phyloP scores from a whole-genome alignment of 2,329 filamentous ascomycete species.

The Neurospora crassa region DNA sequence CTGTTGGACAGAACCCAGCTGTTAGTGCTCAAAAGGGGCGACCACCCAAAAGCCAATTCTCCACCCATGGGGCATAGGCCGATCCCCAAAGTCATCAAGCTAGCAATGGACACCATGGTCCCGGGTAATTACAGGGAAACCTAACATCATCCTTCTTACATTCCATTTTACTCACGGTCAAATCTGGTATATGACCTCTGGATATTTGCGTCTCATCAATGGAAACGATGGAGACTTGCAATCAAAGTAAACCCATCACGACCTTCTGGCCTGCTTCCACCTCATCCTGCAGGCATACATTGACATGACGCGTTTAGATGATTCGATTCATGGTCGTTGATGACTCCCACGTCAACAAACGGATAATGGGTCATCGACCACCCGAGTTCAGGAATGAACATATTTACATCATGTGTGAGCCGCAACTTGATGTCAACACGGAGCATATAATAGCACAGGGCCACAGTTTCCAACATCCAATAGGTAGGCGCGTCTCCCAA shows the following conservation, averaged over 20 bases:
- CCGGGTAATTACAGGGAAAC: neutral
- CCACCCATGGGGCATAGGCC: too few species aligned
- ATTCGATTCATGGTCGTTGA: neutral
- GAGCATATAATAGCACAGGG: neutral
- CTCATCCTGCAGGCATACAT: neutral
- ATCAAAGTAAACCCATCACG: neutral
- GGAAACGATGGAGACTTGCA: too few species aligned
- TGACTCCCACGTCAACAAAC: neutral
- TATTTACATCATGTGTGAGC: neutral
- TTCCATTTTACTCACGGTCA: neutral
- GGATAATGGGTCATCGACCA: neutral
- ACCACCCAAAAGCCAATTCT: too few species aligned
- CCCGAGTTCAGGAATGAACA: neutral
- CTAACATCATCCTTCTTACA: rapidly evolving
- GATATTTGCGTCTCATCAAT: too few species aligned
- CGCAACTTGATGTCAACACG: neutral
- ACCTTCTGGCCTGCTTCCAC: neutral
- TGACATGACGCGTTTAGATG: neutral
- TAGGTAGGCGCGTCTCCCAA: neutral
- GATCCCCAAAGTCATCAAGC: too few species aligned
- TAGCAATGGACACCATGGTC: too few species aligned
- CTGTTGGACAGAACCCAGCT: neutral
- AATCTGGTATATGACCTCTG: neutral
- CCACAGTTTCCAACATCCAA: neutral
- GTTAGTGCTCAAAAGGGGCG: neutral